Evolutionary conservation across 371 early-diverging fungal genomes (phyloP).

Genomic region (Dichotomocladium elegans): DNA sequence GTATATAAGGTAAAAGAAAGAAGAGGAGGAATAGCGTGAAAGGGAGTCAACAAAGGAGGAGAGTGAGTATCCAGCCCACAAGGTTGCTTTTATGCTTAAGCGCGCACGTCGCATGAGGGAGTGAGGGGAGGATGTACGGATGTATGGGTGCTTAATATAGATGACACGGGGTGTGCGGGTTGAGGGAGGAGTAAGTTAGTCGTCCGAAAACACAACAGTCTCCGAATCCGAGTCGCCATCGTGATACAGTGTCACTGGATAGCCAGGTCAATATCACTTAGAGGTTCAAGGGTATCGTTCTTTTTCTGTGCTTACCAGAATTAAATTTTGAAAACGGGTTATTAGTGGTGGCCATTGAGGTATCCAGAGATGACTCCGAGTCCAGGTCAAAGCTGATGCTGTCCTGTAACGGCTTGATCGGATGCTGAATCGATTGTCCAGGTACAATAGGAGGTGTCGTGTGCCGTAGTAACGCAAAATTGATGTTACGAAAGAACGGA

Average conservation of each 20-base stretch:
- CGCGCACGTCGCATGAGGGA: too few species aligned
- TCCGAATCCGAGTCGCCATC: slow-evolving; percentile 22
- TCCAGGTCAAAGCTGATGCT: slow-evolving; percentile 62
- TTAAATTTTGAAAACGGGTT: slow-evolving; percentile 63
- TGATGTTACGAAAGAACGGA: slow-evolving; percentile 86
- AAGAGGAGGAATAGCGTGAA: neutral
- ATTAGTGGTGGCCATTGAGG: slow-evolving; percentile 5
- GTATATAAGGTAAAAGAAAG: too few species aligned
- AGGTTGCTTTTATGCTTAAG: neutral
- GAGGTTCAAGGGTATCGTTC: too few species aligned
- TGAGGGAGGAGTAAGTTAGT: neutral
- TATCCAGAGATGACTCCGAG: slow-evolving; percentile 8
- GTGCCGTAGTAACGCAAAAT: slow-evolving; percentile 90
- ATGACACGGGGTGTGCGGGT: neutral
- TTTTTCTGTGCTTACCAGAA: slow-evolving; percentile 52
- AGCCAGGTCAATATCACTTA: too few species aligned
- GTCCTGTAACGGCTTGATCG: slow-evolving; percentile 60
- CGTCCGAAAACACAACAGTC: slow-evolving; percentile 11
- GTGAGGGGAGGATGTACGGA: too few species aligned
- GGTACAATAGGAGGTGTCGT: slow-evolving; percentile 91
- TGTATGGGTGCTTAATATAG: neutral
- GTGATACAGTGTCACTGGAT: slow-evolving; percentile 10
- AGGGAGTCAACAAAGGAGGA: neutral
- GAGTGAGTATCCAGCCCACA: neutral
- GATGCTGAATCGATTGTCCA: slow-evolving; percentile 29